Evolutionary conservation across 305 asterid species (phyloP).

Genomic region (Fraxinus paxiana): DNA sequence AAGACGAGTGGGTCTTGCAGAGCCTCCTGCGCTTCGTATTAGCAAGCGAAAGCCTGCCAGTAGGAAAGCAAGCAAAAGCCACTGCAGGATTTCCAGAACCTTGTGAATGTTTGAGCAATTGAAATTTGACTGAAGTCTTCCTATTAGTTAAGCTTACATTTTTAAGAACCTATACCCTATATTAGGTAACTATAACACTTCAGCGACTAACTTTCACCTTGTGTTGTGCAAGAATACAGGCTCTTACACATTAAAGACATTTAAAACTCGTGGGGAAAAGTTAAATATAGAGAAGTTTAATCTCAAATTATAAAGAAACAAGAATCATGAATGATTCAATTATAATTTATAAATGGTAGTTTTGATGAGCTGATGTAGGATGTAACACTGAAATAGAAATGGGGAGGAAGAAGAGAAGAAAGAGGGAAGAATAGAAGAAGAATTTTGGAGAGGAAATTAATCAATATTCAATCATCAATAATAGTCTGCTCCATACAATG

Average conservation of each 20-base stretch:
- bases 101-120: neutral
- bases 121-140: neutral
- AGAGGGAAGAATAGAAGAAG: neutral
- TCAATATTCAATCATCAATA: neutral
- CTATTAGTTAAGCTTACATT: slow-evolving; percentile 8
- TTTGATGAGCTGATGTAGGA: neutral
- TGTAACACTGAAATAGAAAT: neutral
- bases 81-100: slow-evolving; percentile 4
- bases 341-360: neutral
- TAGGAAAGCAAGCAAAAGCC: neutral
- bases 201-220: neutral
- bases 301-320: slow-evolving; percentile 1
- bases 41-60: too few relatives aligned
- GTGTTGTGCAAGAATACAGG: neutral
- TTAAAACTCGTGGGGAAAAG: slow-evolving; percentile 2
- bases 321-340: neutral
- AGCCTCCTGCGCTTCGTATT: too few relatives aligned
- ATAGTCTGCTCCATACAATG: neutral
- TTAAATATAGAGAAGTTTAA: neutral
- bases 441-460: neutral
- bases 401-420: neutral
- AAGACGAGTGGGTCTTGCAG: too few relatives aligned
- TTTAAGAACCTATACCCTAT: slow-evolving; percentile 5
- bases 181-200: slow-evolving; percentile 13
- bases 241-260: slow-evolving; percentile 1